Base-by-base conservation (phyloP, 2,329 filamentous ascomycete genomes). In the Sclerotinia minor region DNA sequence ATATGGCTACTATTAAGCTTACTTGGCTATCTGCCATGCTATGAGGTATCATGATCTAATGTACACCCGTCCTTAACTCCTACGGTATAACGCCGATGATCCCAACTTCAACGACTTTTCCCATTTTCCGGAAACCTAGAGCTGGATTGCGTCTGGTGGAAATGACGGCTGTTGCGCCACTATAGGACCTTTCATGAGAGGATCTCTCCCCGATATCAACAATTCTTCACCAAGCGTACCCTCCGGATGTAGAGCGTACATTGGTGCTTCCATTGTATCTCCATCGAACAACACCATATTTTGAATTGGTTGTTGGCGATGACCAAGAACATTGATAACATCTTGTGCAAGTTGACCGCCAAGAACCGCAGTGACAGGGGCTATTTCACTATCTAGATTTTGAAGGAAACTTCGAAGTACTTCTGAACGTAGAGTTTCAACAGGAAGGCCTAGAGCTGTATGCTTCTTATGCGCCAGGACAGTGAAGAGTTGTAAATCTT, bases 251-350 rank as follows among this genome's bases (percentile, higher is more conserved):
- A 98, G 82, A 2, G 92, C 85, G 77, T 95, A 97, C 72, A 95
- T 88, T 2, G 88, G 88, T 0, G 90, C 92, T 72, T 91, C 86
- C 79, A 92, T 91, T 57, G 84, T 85, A 73, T 92, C 91, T 19
- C 94, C 94, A 77, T 98, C 93, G 75, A 98, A 97, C 26, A 98
- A 82, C 61, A 97, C 85, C 77, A 97, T 87, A 78, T 99, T 99
- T 80, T 99, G 95, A 53, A 99, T 90, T 0, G 95, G 95, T 79
- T 97, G 95, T 80, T 98, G 93, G 52, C 91, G 88, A 77, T 91
- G 88, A 60, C 94, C 92, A 7, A 98, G 85, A 44, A 97, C 94
- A 75, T 98, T 98, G 80, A 99, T 98, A 64, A 97, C 93, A 77
- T 99, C 95, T 80, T 99, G 95, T 0, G 94, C 92, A 21, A 99